Conservation (phyloP, 148 eudicot species). For the Suaeda aralocaspica region DNA sequence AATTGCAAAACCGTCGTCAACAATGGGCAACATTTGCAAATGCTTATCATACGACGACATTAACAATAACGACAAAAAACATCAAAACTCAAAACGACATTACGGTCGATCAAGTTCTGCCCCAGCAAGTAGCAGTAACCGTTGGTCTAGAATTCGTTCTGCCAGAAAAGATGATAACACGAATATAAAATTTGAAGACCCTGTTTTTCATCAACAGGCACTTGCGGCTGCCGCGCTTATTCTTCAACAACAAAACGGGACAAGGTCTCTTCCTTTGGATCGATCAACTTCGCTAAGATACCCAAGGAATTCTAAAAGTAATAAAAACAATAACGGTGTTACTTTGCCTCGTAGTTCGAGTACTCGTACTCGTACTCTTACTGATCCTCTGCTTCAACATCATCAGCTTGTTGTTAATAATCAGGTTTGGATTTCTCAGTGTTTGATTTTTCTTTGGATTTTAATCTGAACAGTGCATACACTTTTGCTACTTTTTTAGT, state of each 20-base stretch:
- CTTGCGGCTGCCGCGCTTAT: constrained; percentile 61
- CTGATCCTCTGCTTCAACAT: constrained; percentile 81
- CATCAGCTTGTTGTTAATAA: constrained; percentile 66
- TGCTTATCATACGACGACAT: constrained; percentile 30
- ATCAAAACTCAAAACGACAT: constrained; percentile 31
- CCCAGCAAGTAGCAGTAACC: constrained; percentile 27
- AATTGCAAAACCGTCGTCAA: no score
- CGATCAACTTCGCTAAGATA: constrained; percentile 64
- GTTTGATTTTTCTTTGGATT: background rate
- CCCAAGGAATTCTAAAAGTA: constrained; percentile 29
- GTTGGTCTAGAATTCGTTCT: constrained; percentile 57
- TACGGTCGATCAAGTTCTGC: constrained; percentile 35
- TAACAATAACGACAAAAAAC: constrained; percentile 15
- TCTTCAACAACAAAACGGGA: constrained; percentile 42
- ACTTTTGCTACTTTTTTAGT: no score
- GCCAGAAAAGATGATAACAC: constrained; percentile 34
- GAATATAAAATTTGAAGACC: constrained; percentile 28
- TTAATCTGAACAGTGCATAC: no score
- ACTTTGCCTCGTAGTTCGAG: constrained; percentile 69
- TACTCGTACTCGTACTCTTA: constrained; percentile 56
- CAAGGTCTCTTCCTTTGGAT: constrained; percentile 48
- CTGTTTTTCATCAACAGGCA: constrained; percentile 55
- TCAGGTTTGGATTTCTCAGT: constrained; percentile 41
- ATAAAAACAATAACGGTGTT: constrained; percentile 22
- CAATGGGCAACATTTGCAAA: constrained; percentile 65